phyloP scores from a whole-genome alignment of 208 protist species.

The Crithidia thermophila region DNA sequence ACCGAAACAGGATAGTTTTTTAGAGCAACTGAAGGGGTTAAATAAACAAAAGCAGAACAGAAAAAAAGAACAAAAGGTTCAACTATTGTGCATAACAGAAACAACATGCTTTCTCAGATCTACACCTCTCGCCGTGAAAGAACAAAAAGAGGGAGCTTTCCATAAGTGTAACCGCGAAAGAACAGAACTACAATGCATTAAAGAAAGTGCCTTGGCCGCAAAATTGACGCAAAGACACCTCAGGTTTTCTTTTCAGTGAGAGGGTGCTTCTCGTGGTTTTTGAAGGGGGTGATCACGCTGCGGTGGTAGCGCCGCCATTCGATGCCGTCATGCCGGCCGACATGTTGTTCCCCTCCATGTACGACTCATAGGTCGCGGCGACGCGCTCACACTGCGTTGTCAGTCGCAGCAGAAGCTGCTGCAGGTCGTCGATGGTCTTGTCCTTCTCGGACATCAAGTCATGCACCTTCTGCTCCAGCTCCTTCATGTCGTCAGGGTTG shows the following conservation, averaged over 20 bases:
- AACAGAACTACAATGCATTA: background rate
- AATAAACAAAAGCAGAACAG: conserved; percentile 9
- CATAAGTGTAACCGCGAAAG: background rate
- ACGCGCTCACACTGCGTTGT: conserved; percentile 73
- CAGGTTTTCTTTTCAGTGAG: too few species aligned
- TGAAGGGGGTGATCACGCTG: too few species aligned
- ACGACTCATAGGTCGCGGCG: conserved; percentile 78
- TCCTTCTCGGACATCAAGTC: conserved; percentile 97
- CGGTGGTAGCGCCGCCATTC: background rate
- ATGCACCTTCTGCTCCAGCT: conserved; percentile 94
- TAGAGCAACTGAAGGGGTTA: background rate
- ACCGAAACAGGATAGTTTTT: background rate
- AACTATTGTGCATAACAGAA: background rate
- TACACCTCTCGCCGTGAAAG: background rate
- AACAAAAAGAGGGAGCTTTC: background rate
- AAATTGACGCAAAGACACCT: too few species aligned
- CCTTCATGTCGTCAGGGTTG: conserved; percentile 90
- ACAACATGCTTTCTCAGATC: background rate
- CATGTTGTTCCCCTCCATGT: conserved; percentile 81
- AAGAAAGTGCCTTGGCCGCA: background rate
- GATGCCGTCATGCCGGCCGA: conserved; percentile 38
- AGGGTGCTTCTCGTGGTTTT: too few species aligned
- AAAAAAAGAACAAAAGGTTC: conserved; percentile 4
- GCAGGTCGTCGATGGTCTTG: conserved; percentile 94
- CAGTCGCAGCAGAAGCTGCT: conserved; percentile 78